These are phyloP conservation scores for Trichoderma asperellum DNA, from an alignment of 2,329 filamentous ascomycete genomes.

Conservation along the genomic window DNA sequence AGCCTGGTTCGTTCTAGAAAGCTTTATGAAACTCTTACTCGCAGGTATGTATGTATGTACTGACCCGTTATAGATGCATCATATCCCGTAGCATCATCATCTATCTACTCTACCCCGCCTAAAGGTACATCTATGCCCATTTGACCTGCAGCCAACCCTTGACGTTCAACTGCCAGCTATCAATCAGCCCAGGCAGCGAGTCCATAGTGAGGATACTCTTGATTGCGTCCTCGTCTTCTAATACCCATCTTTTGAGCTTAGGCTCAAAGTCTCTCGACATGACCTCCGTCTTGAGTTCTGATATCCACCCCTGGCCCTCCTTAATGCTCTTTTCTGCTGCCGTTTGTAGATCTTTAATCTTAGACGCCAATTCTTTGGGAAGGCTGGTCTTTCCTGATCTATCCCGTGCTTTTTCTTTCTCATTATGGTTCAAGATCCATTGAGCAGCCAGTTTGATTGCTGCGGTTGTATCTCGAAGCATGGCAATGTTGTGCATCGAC, in stretches of 20 bases:
- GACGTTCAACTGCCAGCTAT: constrained; percentile 43
- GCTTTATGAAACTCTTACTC: not conserved
- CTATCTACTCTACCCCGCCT: not conserved
- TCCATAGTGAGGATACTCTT: constrained; percentile 36
- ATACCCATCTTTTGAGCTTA: constrained; percentile 38
- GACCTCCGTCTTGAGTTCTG: constrained; percentile 39
- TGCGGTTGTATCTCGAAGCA: constrained; percentile 45
- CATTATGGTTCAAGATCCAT: constrained; percentile 44
- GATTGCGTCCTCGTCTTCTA: constrained; percentile 34
- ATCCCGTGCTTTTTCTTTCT: constrained; percentile 47
- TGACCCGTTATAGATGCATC: not conserved
- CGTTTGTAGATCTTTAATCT: constrained; percentile 42
- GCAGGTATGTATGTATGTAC: not conserved
- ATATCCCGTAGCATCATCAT: not conserved
- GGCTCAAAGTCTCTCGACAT: constrained; percentile 25
- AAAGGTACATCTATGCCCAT: constrained; percentile 37
- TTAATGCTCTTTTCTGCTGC: constrained; percentile 40
- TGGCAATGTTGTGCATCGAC: constrained; percentile 44
- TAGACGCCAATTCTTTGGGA: constrained; percentile 43
- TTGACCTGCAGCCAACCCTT: constrained; percentile 43
- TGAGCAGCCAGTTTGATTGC: constrained; percentile 40
- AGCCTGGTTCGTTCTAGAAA: not conserved
- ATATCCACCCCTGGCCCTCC: constrained; percentile 40
- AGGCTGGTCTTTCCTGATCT: constrained; percentile 45
- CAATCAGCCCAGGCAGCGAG: constrained; percentile 37